Percentiles rank a stretch among this genome's conserved stretches.
Conservation (phyloP, 164 flowering plant genomes). For the Berberis vulgaris region DNA sequence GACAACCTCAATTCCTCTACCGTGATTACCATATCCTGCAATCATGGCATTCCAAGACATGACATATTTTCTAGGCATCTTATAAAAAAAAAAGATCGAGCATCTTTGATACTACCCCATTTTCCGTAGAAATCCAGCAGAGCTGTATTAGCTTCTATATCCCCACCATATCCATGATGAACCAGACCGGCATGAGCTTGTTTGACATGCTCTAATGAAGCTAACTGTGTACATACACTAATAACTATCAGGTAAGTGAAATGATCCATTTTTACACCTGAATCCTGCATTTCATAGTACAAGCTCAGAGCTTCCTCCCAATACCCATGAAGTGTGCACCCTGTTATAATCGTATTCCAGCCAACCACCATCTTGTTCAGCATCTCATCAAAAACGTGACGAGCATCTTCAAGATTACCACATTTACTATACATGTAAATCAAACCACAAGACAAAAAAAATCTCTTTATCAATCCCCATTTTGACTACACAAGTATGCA, state of each 20-base stretch:
- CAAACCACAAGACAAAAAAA: slow-evolving; percentile 45
- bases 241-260: slow-evolving; percentile 49
- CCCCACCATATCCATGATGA: slow-evolving; percentile 48
- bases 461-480: slow-evolving; percentile 28
- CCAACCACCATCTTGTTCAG: slow-evolving; percentile 54
- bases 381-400: slow-evolving; percentile 47
- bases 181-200: slow-evolving; percentile 62
- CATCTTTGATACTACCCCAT: slow-evolving; percentile 68
- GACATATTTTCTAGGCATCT: slow-evolving; percentile 33
- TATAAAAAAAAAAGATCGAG: slow-evolving; percentile 40
- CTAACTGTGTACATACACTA: slow-evolving; percentile 47
- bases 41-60: slow-evolving; percentile 34
- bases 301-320: slow-evolving; percentile 46
- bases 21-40: slow-evolving; percentile 28
- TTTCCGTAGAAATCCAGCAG: slow-evolving; percentile 60
- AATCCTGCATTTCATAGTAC: slow-evolving; percentile 51
- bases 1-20: slow-evolving; percentile 22
- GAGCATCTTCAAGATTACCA: slow-evolving; percentile 53
- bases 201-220: slow-evolving; percentile 51
- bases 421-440: slow-evolving; percentile 68
- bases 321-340: slow-evolving; percentile 61
- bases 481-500: slow-evolving; percentile 52
- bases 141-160: slow-evolving; percentile 52
- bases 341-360: slow-evolving; percentile 60
- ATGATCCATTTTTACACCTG: slow-evolving; percentile 55